Evolutionary conservation across 176 grass and related monocot species (phyloP).

Genomic region (Juncus effusus): DNA sequence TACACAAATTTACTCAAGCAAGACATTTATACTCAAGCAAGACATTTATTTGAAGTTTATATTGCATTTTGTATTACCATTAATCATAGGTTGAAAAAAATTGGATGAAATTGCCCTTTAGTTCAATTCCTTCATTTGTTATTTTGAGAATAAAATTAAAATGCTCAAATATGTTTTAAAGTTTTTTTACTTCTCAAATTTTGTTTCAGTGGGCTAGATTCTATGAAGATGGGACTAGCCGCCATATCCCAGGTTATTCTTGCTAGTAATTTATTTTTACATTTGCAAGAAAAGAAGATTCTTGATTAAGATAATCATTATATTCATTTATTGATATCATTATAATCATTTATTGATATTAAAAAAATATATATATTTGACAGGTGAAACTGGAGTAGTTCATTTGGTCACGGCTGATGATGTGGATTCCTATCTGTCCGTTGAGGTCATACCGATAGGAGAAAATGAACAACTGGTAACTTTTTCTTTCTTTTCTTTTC

Average conservation of each 20-base stretch:
- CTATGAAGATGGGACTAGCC: background rate
- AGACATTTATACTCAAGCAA: background rate
- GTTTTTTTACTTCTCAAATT: background rate
- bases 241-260: constrained; percentile 19
- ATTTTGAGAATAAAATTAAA: too few species aligned
- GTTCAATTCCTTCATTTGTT: too few species aligned
- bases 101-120: too few species aligned
- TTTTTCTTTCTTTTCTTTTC: background rate
- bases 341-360: background rate
- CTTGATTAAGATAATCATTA: background rate
- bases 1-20: background rate
- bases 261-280: background rate
- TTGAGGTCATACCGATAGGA: constrained; percentile 31
- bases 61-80: too few species aligned
- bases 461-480: constrained; percentile 17
- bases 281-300: background rate
- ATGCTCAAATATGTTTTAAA: too few species aligned
- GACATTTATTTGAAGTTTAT: constrained; percentile 4
- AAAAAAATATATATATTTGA: too few species aligned
- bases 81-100: too few species aligned
- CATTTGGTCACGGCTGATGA: constrained; percentile 41
- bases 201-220: constrained; percentile 13
- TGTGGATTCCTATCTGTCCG: constrained; percentile 30
- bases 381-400: constrained; percentile 23
- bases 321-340: background rate